A percentile compares a stretch with the other conserved stretches of the same genome.
phyloP scores from a whole-genome alignment of 108 stramenopile species.

The Poteriospumella lacustris region DNA sequence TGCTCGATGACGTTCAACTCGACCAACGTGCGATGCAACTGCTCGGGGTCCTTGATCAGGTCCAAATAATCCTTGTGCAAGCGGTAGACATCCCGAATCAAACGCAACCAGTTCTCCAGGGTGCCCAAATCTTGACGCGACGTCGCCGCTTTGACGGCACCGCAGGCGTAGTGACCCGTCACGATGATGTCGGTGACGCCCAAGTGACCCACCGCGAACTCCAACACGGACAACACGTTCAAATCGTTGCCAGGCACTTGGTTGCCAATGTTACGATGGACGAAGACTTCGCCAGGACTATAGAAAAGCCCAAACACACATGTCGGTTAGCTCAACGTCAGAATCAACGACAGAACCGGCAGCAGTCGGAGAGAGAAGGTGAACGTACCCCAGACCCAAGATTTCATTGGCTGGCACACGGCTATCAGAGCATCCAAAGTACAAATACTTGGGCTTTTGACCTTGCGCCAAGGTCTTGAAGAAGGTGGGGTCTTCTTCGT shows the following conservation, averaged over 20 bases:
- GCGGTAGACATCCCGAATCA: conserved; percentile 27
- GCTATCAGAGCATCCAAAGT: conserved; percentile 59
- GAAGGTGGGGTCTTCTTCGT: too few relatives aligned
- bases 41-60: background rate
- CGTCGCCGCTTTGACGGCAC: conserved; percentile 22
- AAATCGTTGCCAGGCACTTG: conserved; percentile 57
- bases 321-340: too few relatives aligned
- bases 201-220: conserved; percentile 51
- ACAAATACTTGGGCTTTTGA: conserved; percentile 47
- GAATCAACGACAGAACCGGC: too few relatives aligned
- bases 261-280: conserved; percentile 50
- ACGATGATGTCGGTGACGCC: conserved; percentile 26
- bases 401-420: conserved; percentile 58
- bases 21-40: background rate
- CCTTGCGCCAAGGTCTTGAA: too few relatives aligned
- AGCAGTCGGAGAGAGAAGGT: too few relatives aligned
- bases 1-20: conserved; percentile 33
- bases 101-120: conserved; percentile 24
- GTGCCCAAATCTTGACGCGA: conserved; percentile 21
- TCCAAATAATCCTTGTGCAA: conserved; percentile 13
- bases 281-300: conserved; percentile 28
- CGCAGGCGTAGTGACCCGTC: conserved; percentile 28
- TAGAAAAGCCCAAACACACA: too few relatives aligned
- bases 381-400: too few relatives aligned
- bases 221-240: conserved; percentile 54